Evolutionary conservation across 2,329 filamentous ascomycete species (phyloP), one percentile per base, ranked within the genome.

Genomic region (Arachnopeziza araneosa): DNA sequence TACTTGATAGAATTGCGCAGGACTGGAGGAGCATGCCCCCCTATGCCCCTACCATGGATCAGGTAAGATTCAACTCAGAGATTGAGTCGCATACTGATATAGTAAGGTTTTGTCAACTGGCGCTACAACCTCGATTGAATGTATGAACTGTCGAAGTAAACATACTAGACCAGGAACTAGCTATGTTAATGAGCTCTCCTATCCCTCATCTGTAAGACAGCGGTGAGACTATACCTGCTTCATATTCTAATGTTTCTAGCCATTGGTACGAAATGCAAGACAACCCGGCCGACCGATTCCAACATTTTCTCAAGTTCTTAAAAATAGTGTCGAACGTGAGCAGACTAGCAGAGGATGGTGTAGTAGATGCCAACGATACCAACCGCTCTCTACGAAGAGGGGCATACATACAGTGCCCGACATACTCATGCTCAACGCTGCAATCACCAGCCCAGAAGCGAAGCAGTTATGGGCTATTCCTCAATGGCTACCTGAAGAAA

Each of bases 291-390:
- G 81, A 73, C 80, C 75, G 56, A 83, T 79, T 72, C 81, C 78
- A 67, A 90, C 82, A 56, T 99, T 99, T 72, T 96, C 92, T 0
- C 90, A 95, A 70, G 86, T 97, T 53, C 78, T 99, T n/a, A 96
- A 97, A 73, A 86, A 86, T 56, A 96, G 92, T 65, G 88, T 99
- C 30, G 93, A 98, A 75, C 83, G 91, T 57, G 91, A 97, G 72
- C 89, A 90, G 12, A 91, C 90, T 53, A 92, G 90, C 52, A 86
- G 93, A 68, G 95, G 95, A 7, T 99, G 93, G 93, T 99, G 95
- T 72, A 88, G 88, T 65, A 86, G 88, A 70, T 99, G 96, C 72
- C 89, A 92, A 66, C 84, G 91, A 24, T 98, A 99, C 72, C 92
- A 96, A 73, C 89, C 89, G 57, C 85, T 98, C 56, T 85, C 88